Evolutionary conservation across 169 alveolate species (phyloP).

Genomic region (Cryptosporidium meleagridis): DNA sequence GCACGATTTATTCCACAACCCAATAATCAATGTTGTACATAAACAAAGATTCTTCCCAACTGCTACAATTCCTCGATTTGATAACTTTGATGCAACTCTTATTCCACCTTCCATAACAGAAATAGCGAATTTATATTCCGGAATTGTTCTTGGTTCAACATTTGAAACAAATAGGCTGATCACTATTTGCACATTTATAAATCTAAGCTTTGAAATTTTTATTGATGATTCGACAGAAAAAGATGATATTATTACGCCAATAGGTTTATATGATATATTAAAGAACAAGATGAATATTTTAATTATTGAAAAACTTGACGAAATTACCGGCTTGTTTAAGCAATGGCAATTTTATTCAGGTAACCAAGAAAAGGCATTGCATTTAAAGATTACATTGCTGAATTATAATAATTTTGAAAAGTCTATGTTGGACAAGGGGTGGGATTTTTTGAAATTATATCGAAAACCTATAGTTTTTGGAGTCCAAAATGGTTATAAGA

Average conservation of each 20-base stretch:
- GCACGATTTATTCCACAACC: slow-evolving; percentile 32
- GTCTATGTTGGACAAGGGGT: slow-evolving; percentile 24
- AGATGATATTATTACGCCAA: slow-evolving; percentile 7
- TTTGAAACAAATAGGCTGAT: not conserved
- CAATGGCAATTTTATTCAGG: slow-evolving; percentile 7
- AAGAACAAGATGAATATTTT: not conserved
- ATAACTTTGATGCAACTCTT: slow-evolving; percentile 12
- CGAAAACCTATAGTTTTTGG: slow-evolving; percentile 29
- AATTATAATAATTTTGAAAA: slow-evolving; percentile 20
- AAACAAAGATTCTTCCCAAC: slow-evolving; percentile 50
- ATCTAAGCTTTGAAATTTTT: slow-evolving; percentile 44
- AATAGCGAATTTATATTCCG: not conserved
- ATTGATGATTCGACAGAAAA: slow-evolving; percentile 3
- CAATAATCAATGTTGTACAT: slow-evolving; percentile 10
- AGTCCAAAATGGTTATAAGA: slow-evolving; percentile 35
- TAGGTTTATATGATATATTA: not conserved
- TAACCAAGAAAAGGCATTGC: slow-evolving; percentile 1
- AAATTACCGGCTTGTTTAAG: not conserved
- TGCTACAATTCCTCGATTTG: slow-evolving; percentile 40
- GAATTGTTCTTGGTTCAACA: not conserved
- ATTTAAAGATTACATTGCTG: not conserved
- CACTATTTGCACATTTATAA: slow-evolving; percentile 15
- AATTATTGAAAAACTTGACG: not conserved
- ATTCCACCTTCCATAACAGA: not conserved
- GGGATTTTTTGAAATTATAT: slow-evolving; percentile 6